Evolutionary conservation across 164 flowering plant species (phyloP).

Genomic region (Protea cynaroides): DNA sequence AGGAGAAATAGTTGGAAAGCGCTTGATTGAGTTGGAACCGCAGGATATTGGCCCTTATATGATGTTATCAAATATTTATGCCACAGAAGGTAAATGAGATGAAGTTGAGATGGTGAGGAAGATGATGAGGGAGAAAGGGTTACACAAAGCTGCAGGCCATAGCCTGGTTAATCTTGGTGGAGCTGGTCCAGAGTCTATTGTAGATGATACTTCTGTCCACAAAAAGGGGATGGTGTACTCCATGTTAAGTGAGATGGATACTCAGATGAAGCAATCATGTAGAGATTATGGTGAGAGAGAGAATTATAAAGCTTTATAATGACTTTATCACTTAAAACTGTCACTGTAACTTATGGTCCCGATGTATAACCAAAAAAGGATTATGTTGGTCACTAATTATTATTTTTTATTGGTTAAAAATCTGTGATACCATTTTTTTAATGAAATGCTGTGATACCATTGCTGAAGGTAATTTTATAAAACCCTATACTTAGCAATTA

Average conservation of each 20-base stretch:
- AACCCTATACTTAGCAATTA: no score
- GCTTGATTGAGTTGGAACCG: conserved; percentile 39
- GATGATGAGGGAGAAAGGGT: conserved; percentile 36
- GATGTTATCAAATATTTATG: conserved; percentile 53
- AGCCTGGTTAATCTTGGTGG: conserved; percentile 28
- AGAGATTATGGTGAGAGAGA: background rate
- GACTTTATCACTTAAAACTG: background rate
- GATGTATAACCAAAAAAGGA: no score
- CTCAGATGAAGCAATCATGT: conserved; percentile 32
- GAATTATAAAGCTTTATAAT: background rate
- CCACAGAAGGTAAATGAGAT: conserved; percentile 52
- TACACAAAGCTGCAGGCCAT: conserved; percentile 29
- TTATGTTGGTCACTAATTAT: no score
- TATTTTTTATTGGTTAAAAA: no score
- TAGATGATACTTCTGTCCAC: conserved; percentile 23
- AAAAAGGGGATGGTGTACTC: conserved; percentile 42
- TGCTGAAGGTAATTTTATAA: no score
- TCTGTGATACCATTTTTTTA: no score
- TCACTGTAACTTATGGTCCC: background rate
- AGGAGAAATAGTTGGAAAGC: conserved; percentile 44
- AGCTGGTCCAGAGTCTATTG: background rate
- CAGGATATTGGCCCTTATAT: conserved; percentile 50
- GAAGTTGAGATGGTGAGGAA: conserved; percentile 54
- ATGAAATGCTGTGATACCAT: no score
- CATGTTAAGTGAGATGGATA: conserved; percentile 48